Conservation (phyloP, 2,329 filamentous ascomycete species). For the Colletotrichum spaethianum region DNA sequence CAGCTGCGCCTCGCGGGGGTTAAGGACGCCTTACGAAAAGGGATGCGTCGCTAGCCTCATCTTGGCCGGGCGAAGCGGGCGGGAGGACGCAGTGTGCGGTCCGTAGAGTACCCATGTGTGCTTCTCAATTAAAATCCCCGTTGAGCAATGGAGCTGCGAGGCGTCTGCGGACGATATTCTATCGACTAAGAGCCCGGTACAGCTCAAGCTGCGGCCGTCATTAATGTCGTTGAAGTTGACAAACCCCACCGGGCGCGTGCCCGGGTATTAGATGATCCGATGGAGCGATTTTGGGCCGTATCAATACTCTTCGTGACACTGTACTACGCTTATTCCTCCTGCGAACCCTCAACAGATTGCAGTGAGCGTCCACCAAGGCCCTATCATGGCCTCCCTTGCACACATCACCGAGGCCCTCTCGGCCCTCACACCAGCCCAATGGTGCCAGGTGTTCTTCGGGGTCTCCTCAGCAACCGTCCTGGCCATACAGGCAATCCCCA, state of each 20-base stretch:
- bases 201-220: neutral
- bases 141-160: neutral
- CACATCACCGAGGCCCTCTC: conserved; percentile 4
- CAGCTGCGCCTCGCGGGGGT: conserved; percentile 25
- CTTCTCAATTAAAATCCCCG: neutral
- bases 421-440: conserved; percentile 42
- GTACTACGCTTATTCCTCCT: neutral
- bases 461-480: conserved; percentile 58
- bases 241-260: neutral
- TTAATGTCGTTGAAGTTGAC: neutral
- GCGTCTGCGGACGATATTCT: neutral
- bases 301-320: neutral
- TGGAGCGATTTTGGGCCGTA: neutral
- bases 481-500: conserved; percentile 60
- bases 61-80: conserved; percentile 9
- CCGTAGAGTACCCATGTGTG: neutral
- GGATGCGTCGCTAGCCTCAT: conserved; percentile 25
- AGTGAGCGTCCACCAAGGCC: neutral
- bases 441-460: conserved; percentile 64
- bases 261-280: conserved; percentile 27
- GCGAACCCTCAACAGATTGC: neutral
- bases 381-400: conserved; percentile 30
- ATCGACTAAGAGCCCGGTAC: no score
- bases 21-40: conserved; percentile 1
- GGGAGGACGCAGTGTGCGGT: conserved; percentile 21